Evolutionary conservation across 805 yeast genomes (phyloP).

Genomic region (Saccharomycopsis selenospora): DNA sequence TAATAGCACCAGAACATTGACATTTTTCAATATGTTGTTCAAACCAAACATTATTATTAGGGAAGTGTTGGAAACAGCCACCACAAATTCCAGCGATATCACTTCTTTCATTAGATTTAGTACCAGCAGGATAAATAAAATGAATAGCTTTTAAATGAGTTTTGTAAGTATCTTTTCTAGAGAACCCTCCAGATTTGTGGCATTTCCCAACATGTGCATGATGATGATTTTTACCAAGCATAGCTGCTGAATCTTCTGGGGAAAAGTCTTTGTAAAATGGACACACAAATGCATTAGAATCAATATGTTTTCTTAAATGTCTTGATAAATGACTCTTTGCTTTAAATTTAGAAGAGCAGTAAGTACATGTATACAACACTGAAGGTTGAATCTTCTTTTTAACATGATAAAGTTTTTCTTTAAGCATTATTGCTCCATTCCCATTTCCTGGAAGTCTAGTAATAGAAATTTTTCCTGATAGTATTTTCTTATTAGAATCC

Average conservation of each 20-base stretch:
- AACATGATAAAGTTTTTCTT: slow-evolving; percentile 29
- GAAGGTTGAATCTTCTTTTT: slow-evolving; percentile 55
- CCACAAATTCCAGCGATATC: slow-evolving; percentile 71
- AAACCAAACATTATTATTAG: slow-evolving; percentile 74
- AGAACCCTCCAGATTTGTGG: slow-evolving; percentile 77
- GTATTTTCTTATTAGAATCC: slow-evolving; percentile 7
- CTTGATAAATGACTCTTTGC: slow-evolving; percentile 80
- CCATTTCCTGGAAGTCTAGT: slow-evolving; percentile 7
- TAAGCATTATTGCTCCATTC: slow-evolving; percentile 16
- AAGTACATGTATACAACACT: slow-evolving; percentile 44
- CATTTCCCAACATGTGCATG: slow-evolving; percentile 34
- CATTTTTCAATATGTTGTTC: slow-evolving; percentile 65
- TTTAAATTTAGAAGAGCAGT: slow-evolving; percentile 78
- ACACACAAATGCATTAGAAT: slow-evolving; percentile 65
- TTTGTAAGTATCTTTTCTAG: slow-evolving; percentile 85
- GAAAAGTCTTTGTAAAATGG: slow-evolving; percentile 46
- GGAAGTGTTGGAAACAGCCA: slow-evolving; percentile 61
- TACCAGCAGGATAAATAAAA: slow-evolving; percentile 81
- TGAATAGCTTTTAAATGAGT: slow-evolving; percentile 87
- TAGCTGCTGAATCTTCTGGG: background rate
- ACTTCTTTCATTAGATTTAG: slow-evolving; percentile 65
- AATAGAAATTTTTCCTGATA: slow-evolving; percentile 1
- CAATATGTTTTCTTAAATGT: slow-evolving; percentile 73
- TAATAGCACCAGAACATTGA: slow-evolving; percentile 35
- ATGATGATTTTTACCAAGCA: background rate